Evolutionary conservation across 306 rosid genomes (phyloP), one percentile per base, ranked within the genome.

Genomic region (Argentina anserina): DNA sequence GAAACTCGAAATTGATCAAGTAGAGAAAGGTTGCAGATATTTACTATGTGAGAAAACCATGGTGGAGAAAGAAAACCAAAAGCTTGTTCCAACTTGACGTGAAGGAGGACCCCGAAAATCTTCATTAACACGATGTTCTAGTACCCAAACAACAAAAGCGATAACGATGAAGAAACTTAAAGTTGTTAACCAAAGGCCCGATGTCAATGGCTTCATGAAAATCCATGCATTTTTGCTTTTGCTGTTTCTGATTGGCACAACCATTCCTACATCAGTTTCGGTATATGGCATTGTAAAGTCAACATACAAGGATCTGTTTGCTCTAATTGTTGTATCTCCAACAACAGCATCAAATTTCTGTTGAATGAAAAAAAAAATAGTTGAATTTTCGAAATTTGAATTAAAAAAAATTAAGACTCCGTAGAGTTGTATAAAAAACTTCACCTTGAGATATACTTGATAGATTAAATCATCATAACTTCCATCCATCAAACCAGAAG

Each of bases 391-490:
- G n/a, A n/a, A n/a, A n/a, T n/a, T n/a, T n/a, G n/a, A n/a, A n/a
- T n/a, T n/a, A n/a, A n/a, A n/a, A n/a, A n/a, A n/a, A n/a, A n/a
- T n/a, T n/a, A n/a, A n/a, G n/a, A n/a, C n/a, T n/a, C n/a, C n/a
- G n/a, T n/a, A n/a, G n/a, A n/a, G n/a, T n/a, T n/a, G 42, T 9
- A 1, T 41, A 11, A 42, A 42, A 42, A 42, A 42, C 36, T 12
- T 12, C 12, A 42, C 47, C 47, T 17, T 17, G 0, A 42, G 17
- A 42, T 2, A 42, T 42, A 42, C 47, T 42, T 42, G 47, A 42
- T 42, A 0, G 47, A 15, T 11, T 17, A 81, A 68, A 9, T 81
- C 86, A n/a, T n/a, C n/a, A n/a, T n/a, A n/a, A n/a, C n/a, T n/a
- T n/a, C n/a, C n/a, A n/a, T n/a, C n/a, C n/a, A n/a, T n/a, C n/a